Evolutionary conservation across 805 yeast genomes (phyloP), one percentile per base, ranked within the genome.

Genomic region (Kregervanrija fluxuum): DNA sequence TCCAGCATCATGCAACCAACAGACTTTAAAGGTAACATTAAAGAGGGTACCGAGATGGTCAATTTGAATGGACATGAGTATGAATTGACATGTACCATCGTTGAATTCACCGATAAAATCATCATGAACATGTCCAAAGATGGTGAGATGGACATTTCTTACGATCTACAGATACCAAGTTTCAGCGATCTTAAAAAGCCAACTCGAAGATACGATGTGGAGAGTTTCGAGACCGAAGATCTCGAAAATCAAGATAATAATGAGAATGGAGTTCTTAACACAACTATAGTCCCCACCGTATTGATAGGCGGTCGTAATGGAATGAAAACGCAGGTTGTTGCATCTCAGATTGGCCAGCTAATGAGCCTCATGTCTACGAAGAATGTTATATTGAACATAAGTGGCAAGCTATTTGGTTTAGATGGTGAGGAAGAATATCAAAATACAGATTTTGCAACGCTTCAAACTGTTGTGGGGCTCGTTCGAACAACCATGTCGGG

Each of bases 101-200:
- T 59, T 3, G 65, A 64, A 30, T 63, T 70, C 30, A 56, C 55
- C 2, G 73, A 75, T 48, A 70, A 69, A 48, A 50, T 67, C 16
- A 57, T 76, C 11, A 43, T 76, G 32, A 65, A 67, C 33, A 50
- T 76, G 8, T 54, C 66, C 33, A 57, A 64, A 40, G 59, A 74
- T 53, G 79, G 78, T 2, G 66, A 71, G 28, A 66, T 66, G 46
- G 80, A 76, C 54, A 65, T 72, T 4, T 67, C 77, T 0, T 73
- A 71, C 48, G 77, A 73, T 45, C 52, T 74, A 9, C 73, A 68
- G 38, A 46, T 59, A 2, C 53, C 62, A 2, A 40, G 43, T 8
- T 12, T 53, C 10, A 42, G 45, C 8, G 55, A 50, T 33, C 44
- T 51, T 10, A 44, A 45, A 15, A 51, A 41, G 3, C 56, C 57